phyloP scores from a whole-genome alignment of 2,329 filamentous ascomycete genomes.

The Hymenoscyphus infarciens region DNA sequence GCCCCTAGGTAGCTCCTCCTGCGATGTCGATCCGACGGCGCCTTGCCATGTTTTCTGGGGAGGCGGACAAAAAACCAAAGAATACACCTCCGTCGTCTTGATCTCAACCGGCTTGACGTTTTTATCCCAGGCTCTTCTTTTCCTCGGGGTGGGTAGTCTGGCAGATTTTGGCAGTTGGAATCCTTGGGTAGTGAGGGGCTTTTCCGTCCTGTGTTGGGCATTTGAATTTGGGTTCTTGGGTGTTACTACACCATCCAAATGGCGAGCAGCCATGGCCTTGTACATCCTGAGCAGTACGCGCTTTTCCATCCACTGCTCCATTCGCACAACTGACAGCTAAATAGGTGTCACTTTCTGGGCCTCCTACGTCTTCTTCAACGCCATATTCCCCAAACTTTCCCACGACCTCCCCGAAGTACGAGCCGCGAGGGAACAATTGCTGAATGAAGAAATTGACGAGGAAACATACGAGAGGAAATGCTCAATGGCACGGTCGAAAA shows the following conservation, averaged over 20 bases:
- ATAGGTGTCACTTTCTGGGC: constrained; percentile 33
- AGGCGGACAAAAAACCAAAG: constrained; percentile 29
- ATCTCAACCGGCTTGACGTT: constrained; percentile 32
- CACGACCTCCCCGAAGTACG: constrained; percentile 33
- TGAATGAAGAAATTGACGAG: constrained; percentile 27
- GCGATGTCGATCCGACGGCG: constrained; percentile 26
- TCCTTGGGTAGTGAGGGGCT: constrained; percentile 33
- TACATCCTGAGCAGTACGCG: constrained; percentile 34
- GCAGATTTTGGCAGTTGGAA: constrained; percentile 35
- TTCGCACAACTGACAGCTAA: not conserved
- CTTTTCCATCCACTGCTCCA: not conserved
- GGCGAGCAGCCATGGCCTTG: constrained; percentile 33
- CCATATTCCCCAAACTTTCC: constrained; percentile 33
- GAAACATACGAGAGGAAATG: constrained; percentile 28
- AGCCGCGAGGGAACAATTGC: constrained; percentile 23
- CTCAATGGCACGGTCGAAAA: constrained; percentile 32
- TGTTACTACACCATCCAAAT: constrained; percentile 27
- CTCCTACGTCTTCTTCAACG: constrained; percentile 36
- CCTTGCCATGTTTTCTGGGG: constrained; percentile 34
- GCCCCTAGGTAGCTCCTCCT: constrained; percentile 31
- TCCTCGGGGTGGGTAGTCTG: constrained; percentile 31
- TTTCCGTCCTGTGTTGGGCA: constrained; percentile 31
- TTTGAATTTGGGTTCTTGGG: constrained; percentile 35
- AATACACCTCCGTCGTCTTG: constrained; percentile 32
- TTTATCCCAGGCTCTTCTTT: constrained; percentile 29